Evolutionary conservation across 176 grass and related monocot genomes (phyloP), one percentile per base, ranked within the genome.

Genomic region (Carex pumila): DNA sequence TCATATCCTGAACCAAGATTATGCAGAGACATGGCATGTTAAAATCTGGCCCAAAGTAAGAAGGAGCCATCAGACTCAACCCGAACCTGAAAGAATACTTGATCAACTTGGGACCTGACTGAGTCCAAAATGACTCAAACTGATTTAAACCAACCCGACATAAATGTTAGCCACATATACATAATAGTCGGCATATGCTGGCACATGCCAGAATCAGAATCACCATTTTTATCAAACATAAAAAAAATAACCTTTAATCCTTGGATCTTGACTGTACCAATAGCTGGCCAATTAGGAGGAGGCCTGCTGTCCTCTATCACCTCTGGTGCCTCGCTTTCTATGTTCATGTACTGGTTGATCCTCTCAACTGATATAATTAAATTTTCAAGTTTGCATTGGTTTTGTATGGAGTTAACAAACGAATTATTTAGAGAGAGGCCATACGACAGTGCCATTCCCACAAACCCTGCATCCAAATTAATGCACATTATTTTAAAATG

Each of bases 381-480:
- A 86, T 88, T 99, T 22, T 93, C 83, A 68, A 99, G 88, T 6
- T 66, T 83, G 30, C 93, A 99, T 62, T 99, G 89, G 25, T 99
- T 86, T 92, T 99, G 89, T 61, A 99, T 95, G 36, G 93, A 99
- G 61, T 45, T 84, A 60, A 94, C 88, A 47, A 99, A 85, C 1
- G 91, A 92, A 11, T 74, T 88, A 79, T 99, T 99, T 74, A 99
- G 65, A 31, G 96, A 95, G 61, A 98, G 88, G 21, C 96, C 96
- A 86, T 98, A 95, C 22, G 96, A 98, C 71, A 98, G 81, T 52
- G 91, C 96, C 93, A 99, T 92, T 80, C 96, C 93, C 25, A 99
- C 88, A 92, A 95, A 95, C 52, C 93, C 96, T 99, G 91, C 61
- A 59, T 61, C 18, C 18, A 53, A 76, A 81, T 58, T 1, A 15